Evolutionary conservation across 2,329 filamentous ascomycete species (phyloP), one percentile per base, ranked within the genome.

Genomic region (Colletotrichum musicola): DNA sequence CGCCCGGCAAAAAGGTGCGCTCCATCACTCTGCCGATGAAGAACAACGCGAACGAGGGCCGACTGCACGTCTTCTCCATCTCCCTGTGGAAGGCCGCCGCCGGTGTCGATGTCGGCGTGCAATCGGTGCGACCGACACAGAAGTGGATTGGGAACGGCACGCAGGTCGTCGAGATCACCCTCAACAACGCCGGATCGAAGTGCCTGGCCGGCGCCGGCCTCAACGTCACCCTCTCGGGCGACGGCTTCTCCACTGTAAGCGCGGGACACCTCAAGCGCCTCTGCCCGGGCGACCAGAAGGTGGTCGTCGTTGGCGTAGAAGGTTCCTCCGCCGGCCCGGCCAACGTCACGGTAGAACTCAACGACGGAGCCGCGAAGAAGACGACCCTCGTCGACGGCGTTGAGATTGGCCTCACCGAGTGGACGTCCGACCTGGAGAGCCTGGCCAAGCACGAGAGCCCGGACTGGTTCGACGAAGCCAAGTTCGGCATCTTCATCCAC

Each of bases 401-500:
- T 7, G 65, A 74, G 6, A 77, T 82, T 22, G 80, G 80, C 0
- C 71, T 82, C n/a, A 74, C 72, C 0, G 75, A 79, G 6, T 82
- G 76, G 73, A 78, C 77, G 0, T 67, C 76, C 4, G 79, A 81
- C 9, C 56, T 77, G 0, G 73, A 76, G 10, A 82, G 77, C 64
- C 74, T 84, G 4, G 75, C 76, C 1, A 75, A 74, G 18, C 81
- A 83, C 54, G 78, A 80, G 73, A 81, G 81, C 14, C 86, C 86
- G 0, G 77, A 81, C 5, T 89, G 87, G 87, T 89, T 83, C 71
- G 80, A 86, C 62, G 79, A 83, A 49, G 84, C 80, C 22, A 89
- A 90, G 65, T 89, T 81, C 69, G 87, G 88, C 0, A 89, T 89
- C 44, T 89, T 90, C 72, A 86, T 89, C 47, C 87, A 89, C 68